A percentile compares a stretch with the other conserved stretches of the same genome.
phyloP scores from a whole-genome alignment of 163 green algal genomes.

The Scenedesmus sp. region DNA sequence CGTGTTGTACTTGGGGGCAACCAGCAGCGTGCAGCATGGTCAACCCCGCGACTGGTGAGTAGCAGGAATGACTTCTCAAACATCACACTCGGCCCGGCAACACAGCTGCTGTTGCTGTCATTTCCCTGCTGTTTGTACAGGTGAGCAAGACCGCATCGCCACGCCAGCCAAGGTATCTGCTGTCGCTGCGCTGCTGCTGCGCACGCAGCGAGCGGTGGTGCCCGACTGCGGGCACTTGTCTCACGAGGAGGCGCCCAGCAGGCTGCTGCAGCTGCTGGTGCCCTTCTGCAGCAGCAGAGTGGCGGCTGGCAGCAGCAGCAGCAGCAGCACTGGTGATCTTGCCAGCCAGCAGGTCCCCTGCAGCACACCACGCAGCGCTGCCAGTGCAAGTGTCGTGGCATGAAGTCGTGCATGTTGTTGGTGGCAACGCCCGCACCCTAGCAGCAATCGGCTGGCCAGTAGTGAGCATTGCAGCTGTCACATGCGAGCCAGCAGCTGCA shows the following conservation, averaged over 20 bases:
- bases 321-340: not conserved
- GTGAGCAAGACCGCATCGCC: constrained; percentile 73
- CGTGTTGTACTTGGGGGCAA: no score
- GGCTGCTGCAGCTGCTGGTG: constrained; percentile 72
- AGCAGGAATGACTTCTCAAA: no score
- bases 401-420: no score
- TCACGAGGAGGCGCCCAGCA: constrained; percentile 82
- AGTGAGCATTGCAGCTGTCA: no score
- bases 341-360: not conserved
- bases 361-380: not conserved
- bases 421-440: no score
- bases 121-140: constrained; percentile 22
- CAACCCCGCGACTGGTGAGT: no score
- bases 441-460: no score
- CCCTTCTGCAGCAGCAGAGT: constrained; percentile 51
- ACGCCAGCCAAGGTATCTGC: constrained; percentile 55
- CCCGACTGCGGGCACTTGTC: constrained; percentile 82
- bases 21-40: no score
- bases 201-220: constrained; percentile 59
- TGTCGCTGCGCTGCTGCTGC: constrained; percentile 57
- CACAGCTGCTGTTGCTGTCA: not conserved
- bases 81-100: no score
- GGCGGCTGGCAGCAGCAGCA: not conserved
- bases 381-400: no score
- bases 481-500: no score